A percentile compares a stretch with the other conserved stretches of the same genome.
phyloP scores from a whole-genome alignment of 805 yeast species.

The Candida tammaniensis region DNA sequence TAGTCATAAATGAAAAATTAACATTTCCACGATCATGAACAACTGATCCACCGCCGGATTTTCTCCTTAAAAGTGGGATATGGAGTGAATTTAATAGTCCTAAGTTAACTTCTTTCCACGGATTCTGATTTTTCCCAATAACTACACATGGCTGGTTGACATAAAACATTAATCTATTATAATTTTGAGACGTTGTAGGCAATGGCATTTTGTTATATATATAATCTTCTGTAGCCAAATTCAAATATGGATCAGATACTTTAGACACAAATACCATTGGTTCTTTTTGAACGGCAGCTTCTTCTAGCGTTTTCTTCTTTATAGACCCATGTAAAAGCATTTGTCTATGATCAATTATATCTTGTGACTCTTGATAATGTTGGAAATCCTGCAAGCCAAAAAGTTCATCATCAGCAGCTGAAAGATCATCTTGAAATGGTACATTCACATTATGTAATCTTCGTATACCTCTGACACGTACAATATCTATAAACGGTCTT shows the following conservation, averaged over 20 bases:
- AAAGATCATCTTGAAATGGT: conserved; percentile 41
- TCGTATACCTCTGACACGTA: conserved; percentile 4
- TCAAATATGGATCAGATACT: conserved; percentile 64
- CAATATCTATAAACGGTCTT: too few species aligned
- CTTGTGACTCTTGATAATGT: conserved; percentile 33
- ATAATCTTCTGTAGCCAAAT: conserved; percentile 80
- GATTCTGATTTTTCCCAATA: conserved; percentile 93
- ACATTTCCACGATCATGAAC: conserved; percentile 90
- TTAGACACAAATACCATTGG: conserved; percentile 60
- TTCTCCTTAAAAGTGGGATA: conserved; percentile 72
- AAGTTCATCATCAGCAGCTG: conserved; percentile 30
- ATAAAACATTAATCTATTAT: conserved; percentile 66
- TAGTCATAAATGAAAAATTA: conserved; percentile 78
- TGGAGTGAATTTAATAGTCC: conserved; percentile 45
- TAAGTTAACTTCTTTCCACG: conserved; percentile 82
- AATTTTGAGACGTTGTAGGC: conserved; percentile 18
- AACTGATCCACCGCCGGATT: conserved; percentile 96
- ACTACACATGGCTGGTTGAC: conserved; percentile 84
- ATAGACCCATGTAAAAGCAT: not conserved
- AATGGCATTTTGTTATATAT: conserved; percentile 65
- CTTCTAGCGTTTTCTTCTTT: conserved; percentile 6
- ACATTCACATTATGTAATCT: conserved; percentile 15
- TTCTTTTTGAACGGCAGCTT: conserved; percentile 13
- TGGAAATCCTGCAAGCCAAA: conserved; percentile 38
- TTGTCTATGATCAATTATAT: conserved; percentile 19